Base-by-base conservation (phyloP, 805 yeast species). In the Monosporozyma servazzii region DNA sequence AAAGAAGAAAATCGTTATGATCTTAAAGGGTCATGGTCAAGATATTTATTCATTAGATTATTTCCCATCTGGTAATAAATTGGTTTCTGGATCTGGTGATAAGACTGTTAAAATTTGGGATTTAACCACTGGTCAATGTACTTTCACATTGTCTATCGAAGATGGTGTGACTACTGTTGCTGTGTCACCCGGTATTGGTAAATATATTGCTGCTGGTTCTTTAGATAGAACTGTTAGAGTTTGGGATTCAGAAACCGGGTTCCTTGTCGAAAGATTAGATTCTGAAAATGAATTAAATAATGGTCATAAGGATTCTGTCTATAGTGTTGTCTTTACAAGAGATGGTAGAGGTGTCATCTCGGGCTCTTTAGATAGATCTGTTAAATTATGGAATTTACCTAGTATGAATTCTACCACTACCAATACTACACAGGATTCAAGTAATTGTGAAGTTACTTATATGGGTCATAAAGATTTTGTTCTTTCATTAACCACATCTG, bases 101-200 rank as follows among this genome's bases (percentile, higher is more conserved):
- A 81, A 96, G 62, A 88, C 96, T 17, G 97, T 91, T 36, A 80
- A 96, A 67, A 85, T 93, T 64, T 91, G 99, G 99, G 96, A 91
- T 69, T 78, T 90, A 65, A 62, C 86, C 60, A 79, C 88, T 40
- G 93, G 96, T 23, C 89, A 87, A 71, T 88, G 96, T 68, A 82
- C 89, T 21, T 76, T 89, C 63, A 89, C 96, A 46, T 75, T 91
- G 58, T 80, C 89, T 17, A 90, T 91, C 61, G 97, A 91, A 71
- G 98, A 91, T 68, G 99, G 99, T 60, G 98, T 91, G 50, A 91
- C 99, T 51, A 91, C 99, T 0, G 97, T 91, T 45, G 96, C 97
- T 20, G 91, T 91, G 42, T 87, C 96, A 8, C 97, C 97, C 48
- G 62, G 63, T 21, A 95, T 91, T 69, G 96, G 97, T 40, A 81